phyloP scores from a whole-genome alignment of 164 flowering plant genomes.

The Liquidambar formosana region DNA sequence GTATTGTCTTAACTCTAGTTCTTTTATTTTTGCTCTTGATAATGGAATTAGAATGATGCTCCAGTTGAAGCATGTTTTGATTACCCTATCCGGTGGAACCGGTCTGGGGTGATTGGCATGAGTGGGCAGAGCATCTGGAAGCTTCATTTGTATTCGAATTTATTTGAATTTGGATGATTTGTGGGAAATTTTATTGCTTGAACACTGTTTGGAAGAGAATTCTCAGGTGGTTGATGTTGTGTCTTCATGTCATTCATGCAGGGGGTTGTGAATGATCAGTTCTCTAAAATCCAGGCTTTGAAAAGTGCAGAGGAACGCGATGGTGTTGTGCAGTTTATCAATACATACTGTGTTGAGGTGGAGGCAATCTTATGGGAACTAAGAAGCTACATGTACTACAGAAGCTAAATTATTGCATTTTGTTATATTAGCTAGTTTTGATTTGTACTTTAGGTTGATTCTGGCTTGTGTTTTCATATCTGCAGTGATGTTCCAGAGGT shows the following conservation, averaged over 20 bases:
- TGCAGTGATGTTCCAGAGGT: slow-evolving; percentile 25
- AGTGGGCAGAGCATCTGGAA: no score
- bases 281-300: slow-evolving; percentile 4
- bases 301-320: slow-evolving; percentile 12
- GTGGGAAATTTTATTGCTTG: background rate
- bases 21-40: background rate
- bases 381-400: slow-evolving; percentile 18
- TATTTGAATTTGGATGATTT: background rate
- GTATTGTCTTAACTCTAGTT: background rate
- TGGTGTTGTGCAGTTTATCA: slow-evolving; percentile 14
- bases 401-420: background rate
- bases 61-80: no score
- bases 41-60: no score
- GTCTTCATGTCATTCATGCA: slow-evolving; percentile 1
- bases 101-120: no score
- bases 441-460: background rate
- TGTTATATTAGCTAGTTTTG: background rate
- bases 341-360: slow-evolving; percentile 21
- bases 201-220: background rate
- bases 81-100: no score
- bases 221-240: background rate
- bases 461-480: background rate
- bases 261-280: slow-evolving; percentile 17
- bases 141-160: no score
- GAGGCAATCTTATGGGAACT: slow-evolving; percentile 22